A percentile compares a stretch with the other conserved stretches of the same genome.
These are phyloP conservation scores for Chaetomium strumarium DNA, from an alignment of 2,329 filamentous ascomycete species.

Conservation along the genomic window DNA sequence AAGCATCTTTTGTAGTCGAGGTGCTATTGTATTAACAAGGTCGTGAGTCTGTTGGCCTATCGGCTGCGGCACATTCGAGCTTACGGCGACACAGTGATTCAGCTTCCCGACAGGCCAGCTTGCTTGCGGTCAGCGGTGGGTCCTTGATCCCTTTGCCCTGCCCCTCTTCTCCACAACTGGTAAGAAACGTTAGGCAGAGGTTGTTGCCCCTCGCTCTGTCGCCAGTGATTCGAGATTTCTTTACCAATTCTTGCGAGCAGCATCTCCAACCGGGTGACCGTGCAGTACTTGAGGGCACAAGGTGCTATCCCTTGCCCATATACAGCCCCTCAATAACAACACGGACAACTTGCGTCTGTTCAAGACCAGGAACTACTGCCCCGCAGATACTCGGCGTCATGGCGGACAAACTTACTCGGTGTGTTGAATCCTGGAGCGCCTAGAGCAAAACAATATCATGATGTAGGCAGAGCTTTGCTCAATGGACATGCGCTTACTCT, in stretches of 20 bases:
- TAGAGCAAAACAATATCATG: not conserved
- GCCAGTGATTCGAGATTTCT: conserved; percentile 10
- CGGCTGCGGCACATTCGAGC: conserved; percentile 19
- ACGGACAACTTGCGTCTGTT: not conserved
- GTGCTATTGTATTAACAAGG: not conserved
- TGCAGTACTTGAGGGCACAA: not conserved
- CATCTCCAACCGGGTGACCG: conserved; percentile 7
- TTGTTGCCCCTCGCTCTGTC: conserved; percentile 22
- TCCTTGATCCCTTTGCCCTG: conserved; percentile 22
- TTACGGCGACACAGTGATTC: conserved; percentile 13
- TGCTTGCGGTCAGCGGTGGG: conserved; percentile 8
- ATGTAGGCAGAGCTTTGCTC: not conserved
- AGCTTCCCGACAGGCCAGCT: not conserved
- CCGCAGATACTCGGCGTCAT: conserved; percentile 45
- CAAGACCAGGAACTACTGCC: conserved; percentile 1
- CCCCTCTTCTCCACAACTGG: conserved; percentile 23
- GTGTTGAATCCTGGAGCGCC: conserved; percentile 32
- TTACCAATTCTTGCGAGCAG: conserved; percentile 4
- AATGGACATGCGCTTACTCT: conserved; percentile 25
- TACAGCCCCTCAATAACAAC: not conserved
- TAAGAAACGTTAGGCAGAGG: conserved; percentile 17
- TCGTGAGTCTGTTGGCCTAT: conserved; percentile 19
- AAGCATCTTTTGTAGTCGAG: too few relatives aligned
- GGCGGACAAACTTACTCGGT: conserved; percentile 95
- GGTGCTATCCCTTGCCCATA: not conserved